Evolutionary conservation across 352 stramenopile species (phyloP).

Genomic region (Phytophthora citrophthora): DNA sequence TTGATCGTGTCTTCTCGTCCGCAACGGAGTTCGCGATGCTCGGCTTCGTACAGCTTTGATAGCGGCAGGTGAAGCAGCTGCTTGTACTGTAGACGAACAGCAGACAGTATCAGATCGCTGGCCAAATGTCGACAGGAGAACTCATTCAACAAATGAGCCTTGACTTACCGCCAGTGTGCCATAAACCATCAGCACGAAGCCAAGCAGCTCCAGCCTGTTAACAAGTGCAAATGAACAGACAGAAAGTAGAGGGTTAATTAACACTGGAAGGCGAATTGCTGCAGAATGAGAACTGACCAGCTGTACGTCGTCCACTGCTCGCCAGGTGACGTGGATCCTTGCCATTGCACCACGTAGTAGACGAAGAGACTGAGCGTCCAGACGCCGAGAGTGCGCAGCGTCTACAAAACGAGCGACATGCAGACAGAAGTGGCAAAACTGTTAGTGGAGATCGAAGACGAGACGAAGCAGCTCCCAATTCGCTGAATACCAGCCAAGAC

Average conservation of each 20-base stretch:
- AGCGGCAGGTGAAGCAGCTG: slow-evolving; percentile 68
- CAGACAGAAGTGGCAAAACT: slow-evolving; percentile 15
- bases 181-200: slow-evolving; percentile 84
- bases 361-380: slow-evolving; percentile 81
- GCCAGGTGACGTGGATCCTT: slow-evolving; percentile 56
- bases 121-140: slow-evolving; percentile 1
- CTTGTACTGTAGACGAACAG: slow-evolving; percentile 67
- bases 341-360: slow-evolving; percentile 82
- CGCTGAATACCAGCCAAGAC: slow-evolving; percentile 13
- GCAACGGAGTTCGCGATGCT: slow-evolving; percentile 44
- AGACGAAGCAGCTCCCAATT: neutral
- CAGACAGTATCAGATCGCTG: slow-evolving; percentile 7
- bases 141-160: slow-evolving; percentile 4
- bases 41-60: slow-evolving; percentile 51
- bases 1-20: slow-evolving; percentile 46
- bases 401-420: slow-evolving; percentile 38
- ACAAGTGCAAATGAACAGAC: neutral
- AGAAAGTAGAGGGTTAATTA: slow-evolving; percentile 1
- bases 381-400: slow-evolving; percentile 78
- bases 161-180: slow-evolving; percentile 74
- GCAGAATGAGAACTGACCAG: slow-evolving; percentile 48
- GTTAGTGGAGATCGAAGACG: slow-evolving; percentile 18
- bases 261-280: neutral
- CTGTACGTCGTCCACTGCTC: slow-evolving; percentile 79
- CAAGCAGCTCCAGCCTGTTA: slow-evolving; percentile 71